Base-by-base conservation (phyloP, 2,329 filamentous ascomycete genomes). In the Calonectria pauciramosa region DNA sequence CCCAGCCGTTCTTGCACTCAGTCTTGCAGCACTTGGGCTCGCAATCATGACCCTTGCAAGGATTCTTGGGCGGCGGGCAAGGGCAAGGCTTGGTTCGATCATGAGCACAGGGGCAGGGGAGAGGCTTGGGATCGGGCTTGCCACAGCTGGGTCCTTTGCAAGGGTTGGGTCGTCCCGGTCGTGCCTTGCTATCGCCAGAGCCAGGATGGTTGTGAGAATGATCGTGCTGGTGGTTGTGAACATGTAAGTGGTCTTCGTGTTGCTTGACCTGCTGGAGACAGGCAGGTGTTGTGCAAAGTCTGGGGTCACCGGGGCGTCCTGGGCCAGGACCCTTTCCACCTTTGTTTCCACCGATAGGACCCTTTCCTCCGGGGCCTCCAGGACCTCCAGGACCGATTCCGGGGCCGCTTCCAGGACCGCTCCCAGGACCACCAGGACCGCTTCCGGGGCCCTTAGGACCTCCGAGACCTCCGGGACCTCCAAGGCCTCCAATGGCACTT, bases 1-100 rank as follows among this genome's bases (percentile, higher is more conserved):
- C 81, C 80, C 79, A 82, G 59, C 80, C 64, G 10, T 74, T 75
- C 36, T 78, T 74, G 69, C 80, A 82, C 76, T 83, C 75, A 49
- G 68, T 28, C 23, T 72, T 68, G 77, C 80, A 83, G 41, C 77
- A 72, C 76, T 82, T 82, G 56, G 76, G 77, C 41, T 74, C 67
- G 72, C 80, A 81, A 34, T 79, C 72, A 11, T 73, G 67, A 44
- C 79, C 76, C n/a, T 72, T 26, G 56, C 80, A 81, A 26, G 72
- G 68, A 13, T 28, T 28, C 41, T 47, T 36, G 51, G 49, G 26
- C 28, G 16, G 26, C 5, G 51, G 34, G 51, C 66, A 68, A 44
- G 68, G 36, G 64, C 72, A 76, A 23, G 67, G 54, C 54, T 52
- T 69, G 47, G 54, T n/a, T 47, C 71, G 23, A 51, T 77, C 74